Evolutionary conservation across 768 basidiomycete genomes (phyloP).

Genomic region (Mycena filopes): DNA sequence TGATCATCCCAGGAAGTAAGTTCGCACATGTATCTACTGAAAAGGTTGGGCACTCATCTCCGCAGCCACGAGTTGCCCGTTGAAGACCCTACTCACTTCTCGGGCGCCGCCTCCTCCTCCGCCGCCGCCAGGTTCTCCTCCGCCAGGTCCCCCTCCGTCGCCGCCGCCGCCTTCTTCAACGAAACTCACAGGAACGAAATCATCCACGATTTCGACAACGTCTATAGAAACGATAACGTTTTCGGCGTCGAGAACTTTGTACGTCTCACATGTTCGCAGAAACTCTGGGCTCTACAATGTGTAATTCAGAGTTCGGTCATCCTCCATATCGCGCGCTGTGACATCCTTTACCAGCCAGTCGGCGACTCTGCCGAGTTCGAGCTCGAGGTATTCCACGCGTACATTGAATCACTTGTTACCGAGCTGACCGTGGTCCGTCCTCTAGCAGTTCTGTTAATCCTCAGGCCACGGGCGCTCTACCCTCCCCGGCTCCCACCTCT

Average conservation of each 20-base stretch:
- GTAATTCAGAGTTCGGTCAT: too few relatives aligned
- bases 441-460: background rate
- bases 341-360: too few relatives aligned
- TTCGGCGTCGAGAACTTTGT: background rate
- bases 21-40: background rate
- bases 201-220: too few relatives aligned
- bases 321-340: too few relatives aligned
- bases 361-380: background rate
- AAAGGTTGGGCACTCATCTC: background rate
- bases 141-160: background rate
- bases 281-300: too few relatives aligned
- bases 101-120: background rate
- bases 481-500: background rate
- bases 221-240: too few relatives aligned
- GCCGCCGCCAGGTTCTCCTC: background rate
- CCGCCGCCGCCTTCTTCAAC: background rate
- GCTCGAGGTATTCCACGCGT: constrained; percentile 3
- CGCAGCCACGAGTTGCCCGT: constrained; percentile 12
- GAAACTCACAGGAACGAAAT: too few relatives aligned
- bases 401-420: background rate
- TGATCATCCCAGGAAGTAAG: constrained; percentile 11
- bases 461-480: background rate
- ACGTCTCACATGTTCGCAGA: background rate
- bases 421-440: background rate
- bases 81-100: background rate